Conservation (phyloP, 345 rosid species). For the Gossypium rotundifolium region DNA sequence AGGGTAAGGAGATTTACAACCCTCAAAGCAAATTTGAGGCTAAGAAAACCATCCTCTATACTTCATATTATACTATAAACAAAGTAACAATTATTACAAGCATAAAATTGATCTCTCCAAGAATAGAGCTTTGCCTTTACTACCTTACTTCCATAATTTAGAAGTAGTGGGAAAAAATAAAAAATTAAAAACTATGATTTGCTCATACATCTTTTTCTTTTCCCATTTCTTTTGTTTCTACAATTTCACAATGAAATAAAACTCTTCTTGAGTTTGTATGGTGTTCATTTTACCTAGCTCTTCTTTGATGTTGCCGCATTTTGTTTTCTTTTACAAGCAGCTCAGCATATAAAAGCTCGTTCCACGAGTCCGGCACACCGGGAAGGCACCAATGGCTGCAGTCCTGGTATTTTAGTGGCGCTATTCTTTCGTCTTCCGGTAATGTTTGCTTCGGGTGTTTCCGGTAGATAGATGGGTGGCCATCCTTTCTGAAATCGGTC, state of each 20-base stretch:
- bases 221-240: conserved; percentile 11
- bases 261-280: background rate
- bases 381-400: conserved; percentile 99
- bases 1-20: conserved; percentile 9
- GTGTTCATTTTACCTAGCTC: conserved; percentile 27
- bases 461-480: conserved; percentile 87
- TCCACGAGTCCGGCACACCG: conserved; percentile 93
- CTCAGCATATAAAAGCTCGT: conserved; percentile 76
- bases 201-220: conserved; percentile 3
- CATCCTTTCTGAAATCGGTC: conserved; percentile 88
- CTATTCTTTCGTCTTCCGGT: conserved; percentile 37
- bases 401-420: conserved; percentile 66
- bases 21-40: background rate
- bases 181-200: background rate
- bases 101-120: background rate
- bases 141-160: conserved; percentile 3
- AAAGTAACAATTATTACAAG: background rate
- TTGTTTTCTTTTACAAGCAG: conserved; percentile 47
- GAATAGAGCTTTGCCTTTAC: background rate
- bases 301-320: conserved; percentile 35
- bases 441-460: conserved; percentile 40
- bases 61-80: background rate
- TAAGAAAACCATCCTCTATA: background rate
- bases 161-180: background rate
- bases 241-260: conserved; percentile 8